Percentiles rank a stretch among this genome's conserved stretches.
Conservation (phyloP, 2,329 filamentous ascomycete genomes). For the Lasiodiplodia sp. region DNA sequence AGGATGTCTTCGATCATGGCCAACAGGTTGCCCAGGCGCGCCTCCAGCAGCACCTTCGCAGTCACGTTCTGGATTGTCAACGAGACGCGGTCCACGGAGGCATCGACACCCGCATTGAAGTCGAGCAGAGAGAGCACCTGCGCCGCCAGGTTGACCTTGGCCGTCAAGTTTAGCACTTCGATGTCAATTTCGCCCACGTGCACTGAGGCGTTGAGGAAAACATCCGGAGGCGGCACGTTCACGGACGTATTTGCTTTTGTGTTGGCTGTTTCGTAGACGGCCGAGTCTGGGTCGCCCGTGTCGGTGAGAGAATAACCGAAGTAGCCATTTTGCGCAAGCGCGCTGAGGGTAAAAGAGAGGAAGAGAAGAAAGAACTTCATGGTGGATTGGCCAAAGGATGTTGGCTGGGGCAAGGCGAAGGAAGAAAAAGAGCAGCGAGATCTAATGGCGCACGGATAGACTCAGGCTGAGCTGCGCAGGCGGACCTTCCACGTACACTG, state of each 20-base stretch:
- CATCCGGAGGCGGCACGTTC: constrained; percentile 60
- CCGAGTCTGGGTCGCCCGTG: constrained; percentile 59
- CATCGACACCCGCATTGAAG: constrained; percentile 68
- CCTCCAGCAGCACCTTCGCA: constrained; percentile 66
- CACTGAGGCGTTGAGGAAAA: constrained; percentile 67
- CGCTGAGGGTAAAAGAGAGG: constrained; percentile 35
- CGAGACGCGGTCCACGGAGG: constrained; percentile 64
- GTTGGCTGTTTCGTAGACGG: constrained; percentile 62
- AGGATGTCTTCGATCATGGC: constrained; percentile 67
- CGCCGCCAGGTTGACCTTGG: constrained; percentile 67
- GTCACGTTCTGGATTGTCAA: constrained; percentile 66
- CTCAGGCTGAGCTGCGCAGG: background rate
- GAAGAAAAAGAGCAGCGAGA: constrained; percentile 36
- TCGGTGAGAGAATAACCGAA: constrained; percentile 63
- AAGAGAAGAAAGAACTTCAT: constrained; percentile 35
- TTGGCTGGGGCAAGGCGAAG: background rate
- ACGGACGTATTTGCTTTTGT: constrained; percentile 54
- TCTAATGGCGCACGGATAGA: constrained; percentile 30
- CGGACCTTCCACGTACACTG: background rate
- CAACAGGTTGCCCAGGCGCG: constrained; percentile 66
- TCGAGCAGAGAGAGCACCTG: constrained; percentile 65
- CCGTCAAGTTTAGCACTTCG: constrained; percentile 65
- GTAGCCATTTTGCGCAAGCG: constrained; percentile 55
- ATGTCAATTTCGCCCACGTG: constrained; percentile 66
- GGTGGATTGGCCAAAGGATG: constrained; percentile 27